These are phyloP conservation scores for Bretschneidera sinensis DNA, from an alignment of 345 rosid species.

Conservation along the genomic window DNA sequence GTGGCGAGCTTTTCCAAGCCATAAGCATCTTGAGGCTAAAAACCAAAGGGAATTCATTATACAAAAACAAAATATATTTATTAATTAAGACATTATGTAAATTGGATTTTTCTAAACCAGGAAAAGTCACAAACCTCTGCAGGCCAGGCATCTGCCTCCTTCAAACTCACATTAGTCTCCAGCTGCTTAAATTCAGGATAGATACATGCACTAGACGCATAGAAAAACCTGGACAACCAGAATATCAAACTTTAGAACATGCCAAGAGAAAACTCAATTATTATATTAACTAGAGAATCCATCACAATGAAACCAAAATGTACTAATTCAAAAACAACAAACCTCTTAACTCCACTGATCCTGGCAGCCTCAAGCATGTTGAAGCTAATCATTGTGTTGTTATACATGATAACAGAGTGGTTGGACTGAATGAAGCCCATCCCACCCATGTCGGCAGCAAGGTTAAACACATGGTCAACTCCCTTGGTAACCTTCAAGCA, in stretches of 20 bases:
- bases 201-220: conserved; percentile 99
- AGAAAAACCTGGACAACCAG: conserved; percentile 65
- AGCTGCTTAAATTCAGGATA: conserved; percentile 98
- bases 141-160: conserved; percentile 99
- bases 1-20: conserved; percentile 99
- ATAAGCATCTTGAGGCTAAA: conserved; percentile 99
- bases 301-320: background rate
- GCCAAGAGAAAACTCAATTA: background rate
- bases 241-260: background rate
- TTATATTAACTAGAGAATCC: background rate
- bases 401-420: conserved; percentile 97
- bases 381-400: conserved; percentile 98
- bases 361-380: conserved; percentile 97
- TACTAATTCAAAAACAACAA: conserved; percentile 9
- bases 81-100: background rate
- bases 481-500: conserved; percentile 77
- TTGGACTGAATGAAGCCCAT: conserved; percentile 99
- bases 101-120: background rate
- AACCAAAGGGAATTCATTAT: background rate
- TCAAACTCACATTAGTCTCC: conserved; percentile 95
- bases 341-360: conserved; percentile 89
- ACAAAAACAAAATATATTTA: background rate
- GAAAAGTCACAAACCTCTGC: conserved; percentile 71
- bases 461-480: conserved; percentile 92
- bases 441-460: conserved; percentile 99